Evolutionary conservation across 2,329 filamentous ascomycete genomes (phyloP).

Genomic region (Arthroderma sp.): DNA sequence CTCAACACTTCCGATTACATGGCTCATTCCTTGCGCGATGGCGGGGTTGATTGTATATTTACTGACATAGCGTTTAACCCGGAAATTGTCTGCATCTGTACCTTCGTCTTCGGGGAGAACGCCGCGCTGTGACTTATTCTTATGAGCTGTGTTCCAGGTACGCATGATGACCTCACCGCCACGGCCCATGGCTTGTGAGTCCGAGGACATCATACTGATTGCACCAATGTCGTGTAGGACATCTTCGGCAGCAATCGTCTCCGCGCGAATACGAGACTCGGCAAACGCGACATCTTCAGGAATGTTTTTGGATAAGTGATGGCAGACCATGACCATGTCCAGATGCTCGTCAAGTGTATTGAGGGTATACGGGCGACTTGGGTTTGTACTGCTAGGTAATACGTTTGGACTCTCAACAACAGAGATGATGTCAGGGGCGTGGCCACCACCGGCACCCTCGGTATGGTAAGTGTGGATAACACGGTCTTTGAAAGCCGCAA

Average conservation of each 20-base stretch:
- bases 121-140: constrained; percentile 84
- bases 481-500: constrained; percentile 70
- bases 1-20: constrained; percentile 76
- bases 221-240: constrained; percentile 89
- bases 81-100: constrained; percentile 72
- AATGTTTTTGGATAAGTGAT: constrained; percentile 83
- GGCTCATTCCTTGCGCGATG: constrained; percentile 76
- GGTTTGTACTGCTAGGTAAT: constrained; percentile 81
- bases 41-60: constrained; percentile 97
- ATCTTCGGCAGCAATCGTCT: constrained; percentile 94
- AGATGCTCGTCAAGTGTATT: constrained; percentile 95
- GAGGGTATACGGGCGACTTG: constrained; percentile 74
- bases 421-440: constrained; percentile 89
- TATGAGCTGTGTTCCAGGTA: constrained; percentile 95
- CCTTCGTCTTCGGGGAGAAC: constrained; percentile 62
- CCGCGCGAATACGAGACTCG: constrained; percentile 82
- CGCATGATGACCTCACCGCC: constrained; percentile 86
- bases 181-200: constrained; percentile 93
- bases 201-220: constrained; percentile 94
- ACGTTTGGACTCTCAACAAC: constrained; percentile 85
- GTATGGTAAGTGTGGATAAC: constrained; percentile 96
- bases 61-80: constrained; percentile 82
- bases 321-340: constrained; percentile 98
- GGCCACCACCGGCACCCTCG: constrained; percentile 85
- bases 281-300: constrained; percentile 93